phyloP scores from a whole-genome alignment of 2,329 filamentous ascomycete species.

The Venturia aucupariae region DNA sequence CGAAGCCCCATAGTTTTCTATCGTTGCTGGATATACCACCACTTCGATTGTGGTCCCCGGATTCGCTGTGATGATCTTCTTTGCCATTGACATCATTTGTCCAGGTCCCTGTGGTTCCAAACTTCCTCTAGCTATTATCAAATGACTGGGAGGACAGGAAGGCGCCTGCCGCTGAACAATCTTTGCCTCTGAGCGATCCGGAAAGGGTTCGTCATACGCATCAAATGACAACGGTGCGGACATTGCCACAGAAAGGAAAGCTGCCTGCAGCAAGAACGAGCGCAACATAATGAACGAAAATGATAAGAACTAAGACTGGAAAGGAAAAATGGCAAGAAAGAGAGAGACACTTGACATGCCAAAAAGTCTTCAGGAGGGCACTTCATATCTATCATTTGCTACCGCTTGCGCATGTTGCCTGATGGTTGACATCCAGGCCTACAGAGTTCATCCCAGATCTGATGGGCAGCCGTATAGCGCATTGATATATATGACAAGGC shows the following conservation, averaged over 20 bases:
- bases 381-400: not conserved
- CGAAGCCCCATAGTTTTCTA: conserved; percentile 5
- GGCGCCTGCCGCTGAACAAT: not conserved
- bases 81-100: not conserved
- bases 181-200: not conserved
- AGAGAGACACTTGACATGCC: not conserved
- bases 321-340: not conserved
- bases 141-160: conserved; percentile 1
- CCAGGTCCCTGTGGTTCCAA: conserved; percentile 1
- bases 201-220: not conserved
- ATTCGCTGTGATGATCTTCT: not conserved
- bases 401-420: not conserved
- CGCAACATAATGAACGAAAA: not conserved
- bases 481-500: not conserved
- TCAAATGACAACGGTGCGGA: not conserved
- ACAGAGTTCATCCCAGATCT: not conserved
- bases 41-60: conserved; percentile 1
- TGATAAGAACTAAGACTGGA: not conserved
- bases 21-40: conserved; percentile 8
- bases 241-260: not conserved
- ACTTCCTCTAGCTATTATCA: conserved; percentile 5
- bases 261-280: not conserved
- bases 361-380: not conserved
- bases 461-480: not conserved
- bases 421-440: not conserved